Evolutionary conservation across 345 rosid genomes (phyloP).

Genomic region (Microcos paniculata): DNA sequence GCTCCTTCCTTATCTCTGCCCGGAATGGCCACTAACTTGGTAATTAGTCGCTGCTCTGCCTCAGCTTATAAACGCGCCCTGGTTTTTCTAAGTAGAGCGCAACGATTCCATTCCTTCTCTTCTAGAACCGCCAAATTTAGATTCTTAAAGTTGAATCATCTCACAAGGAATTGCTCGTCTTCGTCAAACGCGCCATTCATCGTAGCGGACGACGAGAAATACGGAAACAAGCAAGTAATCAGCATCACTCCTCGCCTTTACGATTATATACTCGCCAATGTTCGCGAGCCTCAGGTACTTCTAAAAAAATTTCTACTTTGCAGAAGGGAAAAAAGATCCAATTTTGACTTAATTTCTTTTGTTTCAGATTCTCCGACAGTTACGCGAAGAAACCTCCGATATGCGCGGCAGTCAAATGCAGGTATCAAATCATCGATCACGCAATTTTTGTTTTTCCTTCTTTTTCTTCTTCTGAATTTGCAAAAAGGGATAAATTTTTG

Average conservation of each 20-base stretch:
- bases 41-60: constrained; percentile 24
- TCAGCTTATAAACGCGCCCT: constrained; percentile 15
- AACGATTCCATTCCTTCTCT: neutral
- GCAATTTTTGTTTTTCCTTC: neutral
- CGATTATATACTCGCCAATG: constrained; percentile 77
- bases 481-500: neutral
- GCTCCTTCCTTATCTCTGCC: neutral
- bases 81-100: neutral
- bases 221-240: constrained; percentile 71
- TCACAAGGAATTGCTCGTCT: constrained; percentile 32
- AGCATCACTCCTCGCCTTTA: constrained; percentile 78
- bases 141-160: constrained; percentile 13
- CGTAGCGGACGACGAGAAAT: constrained; percentile 69
- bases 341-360: neutral
- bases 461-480: too few relatives aligned
- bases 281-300: constrained; percentile 72
- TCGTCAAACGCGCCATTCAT: constrained; percentile 29
- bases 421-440: constrained; percentile 29
- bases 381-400: constrained; percentile 83
- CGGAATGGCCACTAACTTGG: constrained; percentile 6
- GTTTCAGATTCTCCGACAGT: constrained; percentile 66
- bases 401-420: constrained; percentile 93
- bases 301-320: neutral
- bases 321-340: neutral
- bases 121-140: constrained; percentile 14